Conservation (phyloP, 768 basidiomycete genomes). For the Hydnomerulius pinastri region DNA sequence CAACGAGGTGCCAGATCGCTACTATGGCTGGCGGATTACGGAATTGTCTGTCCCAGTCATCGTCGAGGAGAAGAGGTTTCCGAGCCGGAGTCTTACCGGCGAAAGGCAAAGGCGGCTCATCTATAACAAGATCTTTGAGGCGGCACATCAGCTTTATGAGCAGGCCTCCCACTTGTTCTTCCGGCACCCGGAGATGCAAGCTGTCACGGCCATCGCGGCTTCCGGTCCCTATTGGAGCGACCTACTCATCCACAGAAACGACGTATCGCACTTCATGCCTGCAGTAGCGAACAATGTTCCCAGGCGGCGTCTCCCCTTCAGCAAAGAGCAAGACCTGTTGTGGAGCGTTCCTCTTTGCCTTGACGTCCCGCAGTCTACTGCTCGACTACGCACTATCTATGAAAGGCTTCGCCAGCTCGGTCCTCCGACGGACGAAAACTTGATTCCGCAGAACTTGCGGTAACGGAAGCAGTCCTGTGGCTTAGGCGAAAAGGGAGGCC, state of each 20-base stretch:
- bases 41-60: not conserved
- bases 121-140: not conserved
- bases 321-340: no score
- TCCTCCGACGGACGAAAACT: not conserved
- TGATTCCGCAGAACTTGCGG: not conserved
- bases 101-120: not conserved
- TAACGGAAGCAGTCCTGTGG: not conserved
- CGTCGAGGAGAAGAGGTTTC: not conserved
- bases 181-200: not conserved
- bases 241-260: no score
- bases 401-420: not conserved
- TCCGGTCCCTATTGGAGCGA: not conserved
- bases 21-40: not conserved
- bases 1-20: not conserved
- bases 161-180: conserved; percentile 1
- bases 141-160: not conserved
- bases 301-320: no score
- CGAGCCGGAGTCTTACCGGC: not conserved
- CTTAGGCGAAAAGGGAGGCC: not conserved
- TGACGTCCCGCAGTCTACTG: not conserved
- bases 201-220: not conserved
- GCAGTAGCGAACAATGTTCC: no score
- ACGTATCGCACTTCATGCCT: no score
- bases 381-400: not conserved
- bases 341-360: not conserved